A percentile compares a stretch with the other conserved stretches of the same genome.
Conservation (phyloP, 495 filamentous ascomycete species). For the Aspergillus coremiiformis region DNA sequence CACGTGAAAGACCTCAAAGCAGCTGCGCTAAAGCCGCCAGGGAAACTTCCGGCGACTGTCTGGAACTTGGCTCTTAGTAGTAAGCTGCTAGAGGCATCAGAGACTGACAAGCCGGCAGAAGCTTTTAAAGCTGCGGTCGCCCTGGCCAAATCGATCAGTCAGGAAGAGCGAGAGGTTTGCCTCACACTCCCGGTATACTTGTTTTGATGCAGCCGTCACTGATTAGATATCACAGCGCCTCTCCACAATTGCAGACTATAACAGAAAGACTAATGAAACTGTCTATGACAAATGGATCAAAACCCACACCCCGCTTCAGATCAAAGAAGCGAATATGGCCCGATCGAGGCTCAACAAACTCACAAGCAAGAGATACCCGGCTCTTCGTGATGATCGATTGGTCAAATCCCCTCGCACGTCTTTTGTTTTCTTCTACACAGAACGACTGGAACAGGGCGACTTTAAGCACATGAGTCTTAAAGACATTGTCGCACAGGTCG, state of each 20-base stretch:
- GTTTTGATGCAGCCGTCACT: conserved; percentile 4
- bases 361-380: conserved; percentile 4
- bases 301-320: conserved; percentile 47
- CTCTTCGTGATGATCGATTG: conserved; percentile 50
- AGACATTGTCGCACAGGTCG: conserved; percentile 27
- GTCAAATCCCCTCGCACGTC: conserved; percentile 39
- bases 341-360: conserved; percentile 41
- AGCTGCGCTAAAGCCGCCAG: conserved; percentile 28
- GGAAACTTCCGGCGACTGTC: conserved; percentile 8
- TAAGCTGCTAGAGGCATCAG: conserved; percentile 10
- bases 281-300: conserved; percentile 53
- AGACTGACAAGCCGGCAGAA: neutral
- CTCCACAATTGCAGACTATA: conserved; percentile 43
- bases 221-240: conserved; percentile 31
- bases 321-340: conserved; percentile 57
- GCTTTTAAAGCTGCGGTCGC: conserved; percentile 13
- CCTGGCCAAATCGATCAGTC: conserved; percentile 18
- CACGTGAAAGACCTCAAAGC: conserved; percentile 27
- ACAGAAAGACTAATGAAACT: conserved; percentile 36
- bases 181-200: neutral
- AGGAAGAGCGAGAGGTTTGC: conserved; percentile 33
- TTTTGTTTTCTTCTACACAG: conserved; percentile 41
- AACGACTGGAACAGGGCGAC: conserved; percentile 43
- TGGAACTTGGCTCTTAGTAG: conserved; percentile 22
- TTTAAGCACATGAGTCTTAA: conserved; percentile 24